phyloP scores from a whole-genome alignment of 768 basidiomycete species.

The Pisolithus albus region DNA sequence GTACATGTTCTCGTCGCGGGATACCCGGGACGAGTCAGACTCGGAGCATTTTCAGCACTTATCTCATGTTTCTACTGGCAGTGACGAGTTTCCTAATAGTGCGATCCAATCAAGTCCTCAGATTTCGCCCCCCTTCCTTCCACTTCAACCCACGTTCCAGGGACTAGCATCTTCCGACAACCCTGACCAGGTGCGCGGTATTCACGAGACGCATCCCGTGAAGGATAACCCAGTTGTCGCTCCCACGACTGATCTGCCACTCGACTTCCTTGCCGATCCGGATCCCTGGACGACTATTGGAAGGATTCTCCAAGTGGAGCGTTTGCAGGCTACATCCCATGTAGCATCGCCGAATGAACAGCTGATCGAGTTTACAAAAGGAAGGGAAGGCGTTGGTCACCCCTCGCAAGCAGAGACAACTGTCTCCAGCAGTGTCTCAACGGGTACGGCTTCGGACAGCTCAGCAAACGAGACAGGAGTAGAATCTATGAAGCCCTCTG shows the following conservation, averaged over 20 bases:
- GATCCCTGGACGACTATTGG: slow-evolving; percentile 28
- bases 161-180: background rate
- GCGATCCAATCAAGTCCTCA: too few species aligned
- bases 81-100: too few species aligned
- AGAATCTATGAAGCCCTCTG: background rate
- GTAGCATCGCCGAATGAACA: background rate
- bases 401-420: background rate
- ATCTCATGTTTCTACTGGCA: too few species aligned
- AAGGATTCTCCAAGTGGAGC: slow-evolving; percentile 17
- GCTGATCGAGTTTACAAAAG: slow-evolving; percentile 14
- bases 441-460: background rate
- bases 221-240: background rate
- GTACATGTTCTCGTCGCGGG: too few species aligned
- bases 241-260: background rate
- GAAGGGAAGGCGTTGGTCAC: slow-evolving; percentile 24
- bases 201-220: background rate
- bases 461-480: background rate
- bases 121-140: too few species aligned
- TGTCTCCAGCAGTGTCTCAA: background rate
- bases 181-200: background rate
- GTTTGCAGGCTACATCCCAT: background rate
- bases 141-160: background rate
- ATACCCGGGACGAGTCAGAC: too few species aligned
- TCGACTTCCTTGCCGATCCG: slow-evolving; percentile 26
- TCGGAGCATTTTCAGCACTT: too few species aligned